Evolutionary conservation across 1,284 basidiomycete genomes (phyloP).

Genomic region (Termitomyces sp.): DNA sequence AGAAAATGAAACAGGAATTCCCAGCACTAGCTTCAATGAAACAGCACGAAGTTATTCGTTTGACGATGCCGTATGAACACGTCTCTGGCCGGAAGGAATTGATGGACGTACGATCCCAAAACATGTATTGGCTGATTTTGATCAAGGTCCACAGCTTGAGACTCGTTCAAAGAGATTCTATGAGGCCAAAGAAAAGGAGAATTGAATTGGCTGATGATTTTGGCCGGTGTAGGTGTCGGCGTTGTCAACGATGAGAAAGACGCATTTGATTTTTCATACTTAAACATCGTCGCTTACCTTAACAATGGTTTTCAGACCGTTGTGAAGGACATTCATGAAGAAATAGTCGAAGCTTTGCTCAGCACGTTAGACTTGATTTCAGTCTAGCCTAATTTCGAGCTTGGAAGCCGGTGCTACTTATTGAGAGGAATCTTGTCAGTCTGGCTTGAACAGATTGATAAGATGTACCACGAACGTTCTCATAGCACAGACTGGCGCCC

Average conservation of each 20-base stretch:
- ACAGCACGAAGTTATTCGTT: slow-evolving; percentile 47
- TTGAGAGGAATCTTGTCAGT: not conserved
- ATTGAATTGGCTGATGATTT: slow-evolving; percentile 22
- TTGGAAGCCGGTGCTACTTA: not conserved
- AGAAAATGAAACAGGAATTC: slow-evolving; percentile 42
- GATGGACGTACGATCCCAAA: slow-evolving; percentile 42
- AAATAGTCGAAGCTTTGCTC: not conserved
- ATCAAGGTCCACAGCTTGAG: slow-evolving; percentile 23
- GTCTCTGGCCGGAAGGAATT: slow-evolving; percentile 47
- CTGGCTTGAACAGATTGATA: too few relatives aligned
- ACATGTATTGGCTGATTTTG: slow-evolving; percentile 21
- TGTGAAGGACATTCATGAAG: not conserved
- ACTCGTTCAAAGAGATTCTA: slow-evolving; percentile 20
- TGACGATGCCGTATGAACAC: slow-evolving; percentile 39
- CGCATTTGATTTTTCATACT: not conserved
- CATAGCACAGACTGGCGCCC: too few relatives aligned
- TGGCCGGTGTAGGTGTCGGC: slow-evolving; percentile 30
- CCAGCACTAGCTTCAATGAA: slow-evolving; percentile 35
- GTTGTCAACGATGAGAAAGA: slow-evolving; percentile 18
- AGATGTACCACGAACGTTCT: too few relatives aligned
- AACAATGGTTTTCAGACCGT: not conserved
- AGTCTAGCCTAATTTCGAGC: not conserved
- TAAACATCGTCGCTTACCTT: too few relatives aligned
- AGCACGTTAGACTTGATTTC: not conserved
- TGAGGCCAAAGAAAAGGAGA: slow-evolving; percentile 20